Percentiles rank a stretch among this genome's conserved stretches.
Evolutionary conservation across 768 basidiomycete genomes (phyloP).

Genomic region (Boletus sensibilis): DNA sequence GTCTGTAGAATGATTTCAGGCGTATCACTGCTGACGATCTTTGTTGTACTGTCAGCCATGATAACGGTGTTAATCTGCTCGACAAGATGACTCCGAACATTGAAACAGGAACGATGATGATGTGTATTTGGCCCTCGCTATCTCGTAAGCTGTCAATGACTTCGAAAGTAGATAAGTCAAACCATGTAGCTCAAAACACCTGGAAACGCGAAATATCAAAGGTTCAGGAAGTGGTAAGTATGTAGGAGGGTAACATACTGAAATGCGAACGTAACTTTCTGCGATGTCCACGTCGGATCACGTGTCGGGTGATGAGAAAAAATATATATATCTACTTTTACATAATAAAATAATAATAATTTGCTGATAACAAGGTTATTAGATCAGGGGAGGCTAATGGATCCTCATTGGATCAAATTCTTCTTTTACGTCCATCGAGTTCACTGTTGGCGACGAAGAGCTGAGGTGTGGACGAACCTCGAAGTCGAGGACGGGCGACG

Average conservation of each 20-base stretch:
- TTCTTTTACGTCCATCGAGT: conserved; percentile 37
- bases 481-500: conserved; percentile 17
- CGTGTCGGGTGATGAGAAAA: not conserved
- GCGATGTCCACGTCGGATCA: not conserved
- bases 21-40: conserved; percentile 1
- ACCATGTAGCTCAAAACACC: not conserved
- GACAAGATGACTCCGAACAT: not conserved
- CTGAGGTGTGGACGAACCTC: conserved; percentile 10
- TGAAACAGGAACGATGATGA: conserved; percentile 8
- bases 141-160: not conserved
- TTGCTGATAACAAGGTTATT: conserved; percentile 22
- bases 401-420: conserved; percentile 27
- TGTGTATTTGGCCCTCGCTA: conserved; percentile 12
- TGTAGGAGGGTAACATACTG: not conserved
- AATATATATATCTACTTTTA: conserved; percentile 7
- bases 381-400: conserved; percentile 14
- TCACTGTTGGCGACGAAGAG: conserved; percentile 21
- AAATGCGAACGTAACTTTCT: not conserved
- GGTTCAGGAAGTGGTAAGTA: not conserved
- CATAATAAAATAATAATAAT: conserved; percentile 13
- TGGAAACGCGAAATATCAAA: not conserved
- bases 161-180: not conserved
- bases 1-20: not conserved
- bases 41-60: conserved; percentile 16
- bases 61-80: conserved; percentile 5